These are phyloP conservation scores for Pseudogymnoascus sp. DNA, from an alignment of 2,329 filamentous ascomycete species.

Conservation along the genomic window DNA sequence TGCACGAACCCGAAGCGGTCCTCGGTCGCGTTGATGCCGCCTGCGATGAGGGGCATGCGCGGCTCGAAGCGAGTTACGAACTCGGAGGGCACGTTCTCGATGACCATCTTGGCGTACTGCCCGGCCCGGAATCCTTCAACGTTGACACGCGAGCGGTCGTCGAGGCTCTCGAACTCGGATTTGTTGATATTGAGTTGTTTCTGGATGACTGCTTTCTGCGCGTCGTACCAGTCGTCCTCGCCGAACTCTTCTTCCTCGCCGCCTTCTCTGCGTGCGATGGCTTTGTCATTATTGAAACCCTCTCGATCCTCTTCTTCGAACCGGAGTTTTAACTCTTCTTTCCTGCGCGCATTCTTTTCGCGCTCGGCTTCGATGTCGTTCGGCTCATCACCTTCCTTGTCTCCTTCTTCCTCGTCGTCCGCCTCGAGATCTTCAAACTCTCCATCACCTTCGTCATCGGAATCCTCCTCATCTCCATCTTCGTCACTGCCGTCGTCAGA, in stretches of 20 bases:
- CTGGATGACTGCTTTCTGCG: constrained; percentile 87
- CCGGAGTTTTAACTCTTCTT: constrained; percentile 86
- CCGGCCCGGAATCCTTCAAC: constrained; percentile 89
- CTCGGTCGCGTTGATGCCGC: constrained; percentile 86
- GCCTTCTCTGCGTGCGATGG: constrained; percentile 61
- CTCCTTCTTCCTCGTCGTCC: constrained; percentile 42
- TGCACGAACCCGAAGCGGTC: constrained; percentile 94
- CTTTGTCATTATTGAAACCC: constrained; percentile 85
- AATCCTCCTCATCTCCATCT: constrained; percentile 39
- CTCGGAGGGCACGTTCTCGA: constrained; percentile 83
- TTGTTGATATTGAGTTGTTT: constrained; percentile 97
- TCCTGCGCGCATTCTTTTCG: constrained; percentile 79
- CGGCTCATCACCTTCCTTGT: constrained; percentile 29
- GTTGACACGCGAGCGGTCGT: constrained; percentile 70
- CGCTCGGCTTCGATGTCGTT: constrained; percentile 70
- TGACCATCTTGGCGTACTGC: constrained; percentile 83
- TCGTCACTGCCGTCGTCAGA: constrained; percentile 40
- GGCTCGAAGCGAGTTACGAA: constrained; percentile 78
- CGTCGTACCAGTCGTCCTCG: constrained; percentile 98
- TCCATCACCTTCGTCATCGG: constrained; percentile 59
- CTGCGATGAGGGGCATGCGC: constrained; percentile 74
- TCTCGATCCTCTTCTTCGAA: constrained; percentile 99
- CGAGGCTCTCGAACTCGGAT: constrained; percentile 79
- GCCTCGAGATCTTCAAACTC: constrained; percentile 81
- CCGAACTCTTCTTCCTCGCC: constrained; percentile 72